Conservation (phyloP, 75 land plant species). For the Selaginella tamariscina region DNA sequence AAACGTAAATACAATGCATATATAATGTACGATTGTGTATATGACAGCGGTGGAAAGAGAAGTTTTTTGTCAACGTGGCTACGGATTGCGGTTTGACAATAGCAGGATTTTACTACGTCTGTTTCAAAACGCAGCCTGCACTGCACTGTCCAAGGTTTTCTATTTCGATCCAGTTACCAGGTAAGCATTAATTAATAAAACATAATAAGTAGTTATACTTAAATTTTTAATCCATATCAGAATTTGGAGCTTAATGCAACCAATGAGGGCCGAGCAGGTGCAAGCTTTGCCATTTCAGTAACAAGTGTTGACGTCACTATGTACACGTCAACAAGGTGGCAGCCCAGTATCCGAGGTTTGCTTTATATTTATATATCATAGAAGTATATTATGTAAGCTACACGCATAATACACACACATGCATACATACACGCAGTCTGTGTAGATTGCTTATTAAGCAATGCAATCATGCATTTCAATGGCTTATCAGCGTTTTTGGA, state of each 20-base stretch:
- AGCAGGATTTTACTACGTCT: slow-evolving; percentile 94
- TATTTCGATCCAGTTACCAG: slow-evolving; percentile 98
- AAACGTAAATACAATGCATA: no score
- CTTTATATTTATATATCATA: neutral
- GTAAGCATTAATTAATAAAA: no score
- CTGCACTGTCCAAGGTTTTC: slow-evolving; percentile 88
- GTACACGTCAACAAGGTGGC: no score
- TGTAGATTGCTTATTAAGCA: no score
- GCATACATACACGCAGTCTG: no score
- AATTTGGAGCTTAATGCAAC: slow-evolving; percentile 76
- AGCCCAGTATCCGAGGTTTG: neutral
- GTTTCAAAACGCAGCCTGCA: slow-evolving; percentile 87
- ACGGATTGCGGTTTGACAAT: slow-evolving; percentile 92
- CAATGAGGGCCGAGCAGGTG: slow-evolving; percentile 62
- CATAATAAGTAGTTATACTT: no score
- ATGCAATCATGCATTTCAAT: no score
- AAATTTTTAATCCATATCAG: slow-evolving; percentile 61
- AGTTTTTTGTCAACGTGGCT: slow-evolving; percentile 94
- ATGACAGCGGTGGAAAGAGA: slow-evolving; percentile 97
- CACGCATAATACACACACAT: no score
- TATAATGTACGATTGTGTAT: no score
- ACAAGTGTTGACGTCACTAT: no score
- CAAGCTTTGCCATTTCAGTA: slow-evolving; percentile 86
- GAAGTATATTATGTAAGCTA: neutral
- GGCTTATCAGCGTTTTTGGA: no score